Conservation (phyloP, 345 rosid species). For the Arabis alpina region DNA sequence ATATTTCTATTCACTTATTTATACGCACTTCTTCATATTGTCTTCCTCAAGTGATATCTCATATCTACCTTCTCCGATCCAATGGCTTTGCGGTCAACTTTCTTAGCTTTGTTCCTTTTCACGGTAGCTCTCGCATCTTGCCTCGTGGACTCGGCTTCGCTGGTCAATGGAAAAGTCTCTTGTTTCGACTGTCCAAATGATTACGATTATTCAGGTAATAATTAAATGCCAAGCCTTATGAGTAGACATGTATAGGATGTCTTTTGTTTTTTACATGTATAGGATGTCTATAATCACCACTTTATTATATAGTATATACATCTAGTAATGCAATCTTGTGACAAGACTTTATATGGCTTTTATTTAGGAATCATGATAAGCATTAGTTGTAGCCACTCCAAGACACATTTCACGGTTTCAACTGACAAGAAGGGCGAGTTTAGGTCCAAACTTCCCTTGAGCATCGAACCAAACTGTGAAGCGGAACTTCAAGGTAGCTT, state of each 20-base stretch:
- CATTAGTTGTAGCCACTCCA: slow-evolving; percentile 63
- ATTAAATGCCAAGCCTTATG: neutral
- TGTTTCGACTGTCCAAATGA: slow-evolving; percentile 63
- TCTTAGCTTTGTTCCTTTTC: slow-evolving; percentile 43
- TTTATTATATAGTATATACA: neutral
- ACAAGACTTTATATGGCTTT: slow-evolving; percentile 18
- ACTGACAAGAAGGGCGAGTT: slow-evolving; percentile 62
- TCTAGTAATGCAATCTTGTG: neutral
- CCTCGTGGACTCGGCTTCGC: slow-evolving; percentile 47
- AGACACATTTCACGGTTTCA: slow-evolving; percentile 49
- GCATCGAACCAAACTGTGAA: slow-evolving; percentile 43
- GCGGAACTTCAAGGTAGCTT: slow-evolving; percentile 70
- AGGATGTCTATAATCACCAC: neutral
- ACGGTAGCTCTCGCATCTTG: slow-evolving; percentile 46
- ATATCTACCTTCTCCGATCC: slow-evolving; percentile 23
- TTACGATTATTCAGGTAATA: slow-evolving; percentile 66
- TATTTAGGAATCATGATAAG: slow-evolving; percentile 59
- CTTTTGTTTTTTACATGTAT: too few relatives aligned
- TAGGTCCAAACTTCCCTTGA: slow-evolving; percentile 56
- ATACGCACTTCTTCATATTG: slow-evolving; percentile 3
- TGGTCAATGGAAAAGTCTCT: slow-evolving; percentile 59
- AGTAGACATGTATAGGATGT: neutral
- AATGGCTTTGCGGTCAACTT: slow-evolving; percentile 47
- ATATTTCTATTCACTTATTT: slow-evolving; percentile 13
- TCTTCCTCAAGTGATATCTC: slow-evolving; percentile 21